phyloP scores from a whole-genome alignment of 2,329 filamentous ascomycete genomes.

The Zelopaecilomyces penicillatus region DNA sequence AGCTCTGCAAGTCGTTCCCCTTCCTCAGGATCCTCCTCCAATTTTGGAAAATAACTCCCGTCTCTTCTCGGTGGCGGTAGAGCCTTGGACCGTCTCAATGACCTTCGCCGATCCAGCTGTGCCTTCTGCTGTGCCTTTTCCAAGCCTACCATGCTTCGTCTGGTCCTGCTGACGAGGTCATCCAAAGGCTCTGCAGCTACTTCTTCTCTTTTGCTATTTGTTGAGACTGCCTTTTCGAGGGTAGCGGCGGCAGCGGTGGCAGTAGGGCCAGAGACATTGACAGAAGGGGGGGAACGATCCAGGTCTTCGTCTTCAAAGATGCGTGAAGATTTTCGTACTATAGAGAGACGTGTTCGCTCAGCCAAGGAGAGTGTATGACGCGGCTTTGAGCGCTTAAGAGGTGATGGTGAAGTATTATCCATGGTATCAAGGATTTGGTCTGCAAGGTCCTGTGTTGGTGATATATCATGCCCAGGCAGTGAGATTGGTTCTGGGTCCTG shows the following conservation, averaged over 20 bases:
- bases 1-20: conserved; percentile 54
- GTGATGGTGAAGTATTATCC: conserved; percentile 48
- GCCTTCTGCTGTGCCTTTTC: conserved; percentile 54
- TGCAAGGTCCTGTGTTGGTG: conserved; percentile 43
- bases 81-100: conserved; percentile 37
- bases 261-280: conserved; percentile 3
- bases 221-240: not conserved
- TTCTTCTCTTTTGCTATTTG: conserved; percentile 7
- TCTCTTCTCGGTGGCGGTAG: conserved; percentile 28
- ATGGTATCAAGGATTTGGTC: conserved; percentile 50
- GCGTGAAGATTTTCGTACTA: conserved; percentile 51
- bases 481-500: conserved; percentile 8
- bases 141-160: conserved; percentile 53
- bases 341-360: conserved; percentile 74
- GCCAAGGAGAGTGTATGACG: conserved; percentile 56
- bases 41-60: conserved; percentile 37
- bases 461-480: conserved; percentile 13
- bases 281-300: conserved; percentile 10
- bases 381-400: conserved; percentile 38
- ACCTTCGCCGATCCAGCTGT: conserved; percentile 47
- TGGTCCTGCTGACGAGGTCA: conserved; percentile 49
- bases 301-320: conserved; percentile 23
- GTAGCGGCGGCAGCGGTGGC: not conserved
- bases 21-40: conserved; percentile 37
- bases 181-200: conserved; percentile 22